These are phyloP conservation scores for Madurella fahalii DNA, from an alignment of 2,329 filamentous ascomycete genomes.

Conservation along the genomic window DNA sequence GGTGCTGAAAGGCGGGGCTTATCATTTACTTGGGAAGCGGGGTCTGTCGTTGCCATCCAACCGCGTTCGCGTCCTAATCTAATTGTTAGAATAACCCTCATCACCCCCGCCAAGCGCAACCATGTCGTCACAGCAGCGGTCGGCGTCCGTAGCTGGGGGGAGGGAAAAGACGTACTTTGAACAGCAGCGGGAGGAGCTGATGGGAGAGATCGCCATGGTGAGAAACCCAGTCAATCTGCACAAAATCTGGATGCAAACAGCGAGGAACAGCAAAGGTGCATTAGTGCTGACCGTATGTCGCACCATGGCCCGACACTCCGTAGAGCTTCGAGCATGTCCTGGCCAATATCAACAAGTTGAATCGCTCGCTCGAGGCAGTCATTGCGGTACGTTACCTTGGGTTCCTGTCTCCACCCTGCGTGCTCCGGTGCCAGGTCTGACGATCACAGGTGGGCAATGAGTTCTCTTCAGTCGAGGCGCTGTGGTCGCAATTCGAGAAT, in stretches of 20 bases:
- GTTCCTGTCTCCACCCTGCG: background rate
- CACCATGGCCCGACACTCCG: background rate
- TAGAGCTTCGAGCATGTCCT: constrained; percentile 83
- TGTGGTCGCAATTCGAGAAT: constrained; percentile 96
- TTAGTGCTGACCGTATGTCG: background rate
- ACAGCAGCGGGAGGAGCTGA: constrained; percentile 66
- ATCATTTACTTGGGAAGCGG: background rate
- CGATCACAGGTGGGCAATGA: constrained; percentile 76
- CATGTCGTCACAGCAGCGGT: constrained; percentile 34
- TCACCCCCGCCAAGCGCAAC: background rate
- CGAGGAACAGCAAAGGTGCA: background rate
- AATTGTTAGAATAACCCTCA: no score
- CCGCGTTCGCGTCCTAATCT: background rate
- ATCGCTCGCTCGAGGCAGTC: constrained; percentile 85
- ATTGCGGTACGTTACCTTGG: constrained; percentile 62
- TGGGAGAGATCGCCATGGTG: constrained; percentile 70
- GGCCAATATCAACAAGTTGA: constrained; percentile 92
- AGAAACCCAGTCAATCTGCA: background rate
- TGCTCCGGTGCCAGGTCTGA: background rate
- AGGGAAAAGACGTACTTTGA: constrained; percentile 65
- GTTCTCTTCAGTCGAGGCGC: constrained; percentile 90
- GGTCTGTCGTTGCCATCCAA: background rate
- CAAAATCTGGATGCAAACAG: constrained; percentile 1
- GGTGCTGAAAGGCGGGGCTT: background rate
- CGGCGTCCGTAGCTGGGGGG: constrained; percentile 26